These are phyloP conservation scores for Diutina rugosa DNA, from an alignment of 1,139 yeast genomes.

Conservation along the genomic window DNA sequence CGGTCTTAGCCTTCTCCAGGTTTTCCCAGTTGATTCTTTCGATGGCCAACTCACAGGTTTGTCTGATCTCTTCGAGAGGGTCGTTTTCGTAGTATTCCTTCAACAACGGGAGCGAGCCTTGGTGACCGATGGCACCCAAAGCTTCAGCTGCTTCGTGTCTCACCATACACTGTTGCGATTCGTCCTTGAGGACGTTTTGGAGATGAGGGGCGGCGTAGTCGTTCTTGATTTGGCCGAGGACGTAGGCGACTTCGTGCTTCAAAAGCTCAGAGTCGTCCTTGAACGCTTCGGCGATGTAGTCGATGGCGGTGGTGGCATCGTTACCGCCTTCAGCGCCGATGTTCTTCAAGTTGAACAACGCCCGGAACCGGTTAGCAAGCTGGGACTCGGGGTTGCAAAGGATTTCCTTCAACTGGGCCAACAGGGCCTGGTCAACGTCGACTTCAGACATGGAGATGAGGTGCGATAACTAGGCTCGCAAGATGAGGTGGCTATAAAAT, in stretches of 20 bases:
- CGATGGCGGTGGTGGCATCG: conserved; percentile 49
- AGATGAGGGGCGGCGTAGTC: conserved; percentile 63
- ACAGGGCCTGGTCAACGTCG: conserved; percentile 36
- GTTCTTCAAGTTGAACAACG: conserved; percentile 79
- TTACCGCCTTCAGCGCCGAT: conserved; percentile 53
- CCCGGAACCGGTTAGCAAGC: conserved; percentile 82
- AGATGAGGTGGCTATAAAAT: not conserved
- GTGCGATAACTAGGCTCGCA: not conserved
- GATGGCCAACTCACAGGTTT: conserved; percentile 95
- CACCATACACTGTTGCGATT: conserved; percentile 80
- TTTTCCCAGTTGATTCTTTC: conserved; percentile 91
- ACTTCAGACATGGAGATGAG: conserved; percentile 14
- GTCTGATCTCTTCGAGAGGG: conserved; percentile 80
- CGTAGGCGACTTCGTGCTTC: conserved; percentile 97
- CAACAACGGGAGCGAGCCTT: conserved; percentile 57
- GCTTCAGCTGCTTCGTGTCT: conserved; percentile 99
- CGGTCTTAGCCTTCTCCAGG: conserved; percentile 49
- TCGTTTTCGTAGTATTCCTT: conserved; percentile 54
- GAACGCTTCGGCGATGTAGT: conserved; percentile 76
- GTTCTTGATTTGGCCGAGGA: conserved; percentile 92
- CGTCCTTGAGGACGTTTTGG: conserved; percentile 56
- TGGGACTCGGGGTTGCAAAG: conserved; percentile 52
- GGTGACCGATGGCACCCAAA: conserved; percentile 87
- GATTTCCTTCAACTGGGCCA: conserved; percentile 63
- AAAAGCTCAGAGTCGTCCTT: conserved; percentile 77